Base-by-base conservation (phyloP, 139 green algal genomes). In the Microglena sp. region DNA sequence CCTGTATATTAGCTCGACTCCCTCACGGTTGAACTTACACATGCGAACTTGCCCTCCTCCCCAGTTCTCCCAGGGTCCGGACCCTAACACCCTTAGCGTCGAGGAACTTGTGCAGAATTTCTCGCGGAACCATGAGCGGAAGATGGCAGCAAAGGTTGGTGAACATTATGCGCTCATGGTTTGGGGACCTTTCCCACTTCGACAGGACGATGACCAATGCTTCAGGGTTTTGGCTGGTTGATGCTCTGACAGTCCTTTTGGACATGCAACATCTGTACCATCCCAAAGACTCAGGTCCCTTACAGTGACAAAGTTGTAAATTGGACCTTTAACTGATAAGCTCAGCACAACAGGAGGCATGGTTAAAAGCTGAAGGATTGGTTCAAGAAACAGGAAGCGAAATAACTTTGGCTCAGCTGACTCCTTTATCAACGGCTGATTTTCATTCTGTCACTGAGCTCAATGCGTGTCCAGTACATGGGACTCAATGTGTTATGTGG, bases 61-160 rank as follows among this genome's bases (percentile, higher is more conserved):
- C 7, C 55, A 74, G 66, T 56, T 66, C 1, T 66, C 60, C 27
- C 11, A 55, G 18, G 64, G 45, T 2, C 36, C 33, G 8, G 70
- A 78, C 36, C 67, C 76, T 4, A 54, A 57, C 22, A 33, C 50
- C 0, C 34, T 72, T 2, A 53, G 34, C 28, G 27, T 69, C 21
- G 53, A 53, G n/a, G 75, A 77, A 30, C 26, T 81, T 18, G 36
- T 70, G 11, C 66, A 75, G 3, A 76, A 58, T 36, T 86, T 86
- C 56, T 60, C 72, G 1, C 56, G 75, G 22, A 76, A 66, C 18
- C 70, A 83, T 63, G 72, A 86, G 36, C 44, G 62, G n/a, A 69
- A 74, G 22, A 77, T 77, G 62, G 79, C 79, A 27, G 28, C 62
- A 1, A 75, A 83, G 79, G 33, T 72, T 27, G 5, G 56, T 43